Evolutionary conservation across 345 rosid species (phyloP), one percentile per base, ranked within the genome.

Genomic region (Salix dunnii): DNA sequence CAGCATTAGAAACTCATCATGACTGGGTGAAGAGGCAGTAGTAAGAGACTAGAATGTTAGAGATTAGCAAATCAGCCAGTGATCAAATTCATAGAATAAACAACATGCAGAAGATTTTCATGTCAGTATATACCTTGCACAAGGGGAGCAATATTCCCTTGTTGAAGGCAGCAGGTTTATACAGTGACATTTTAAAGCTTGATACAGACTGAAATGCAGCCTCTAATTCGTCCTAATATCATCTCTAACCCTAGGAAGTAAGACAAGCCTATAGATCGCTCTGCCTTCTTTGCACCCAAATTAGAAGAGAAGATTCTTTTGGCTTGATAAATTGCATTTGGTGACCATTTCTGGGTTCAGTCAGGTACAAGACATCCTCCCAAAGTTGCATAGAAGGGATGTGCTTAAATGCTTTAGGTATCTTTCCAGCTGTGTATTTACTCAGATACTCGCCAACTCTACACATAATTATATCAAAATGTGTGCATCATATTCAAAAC

Each of bases 271-370:
- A 78, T 86, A 91, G 82, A 92, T 14, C 88, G 87, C 76, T 87
- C 92, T 33, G 93, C 97, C 82, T 88, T 92, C 81, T 79, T 87
- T 5, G 86, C 84, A 76, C 85, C 80, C 84, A 96, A 85, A 86
- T 91, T 91, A 74, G 97, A 91, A 73, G 95, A 83, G 85, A 93
- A 90, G 71, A 93, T 90, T 79, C 94, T 88, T 16, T 97, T 96
- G 17, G 99, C 97, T 78, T 94, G 97, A 86, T 66, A 94, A 92
- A 94, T 81, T 30, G 97, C 98, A 72, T 87, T 90, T n/a, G 98
- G 95, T 11, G 97, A 90, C 99, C 99, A 96, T 61, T 88, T 90
- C 89, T 90, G 94, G 99, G 98, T 84, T 96, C 93, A 16, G 97
- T 93, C 69, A 96, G 84, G 85, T 91, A 88, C 72, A 96, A 78